phyloP scores from a whole-genome alignment of 2,329 filamentous ascomycete genomes.

The Neopestalotiopsis sp. region DNA sequence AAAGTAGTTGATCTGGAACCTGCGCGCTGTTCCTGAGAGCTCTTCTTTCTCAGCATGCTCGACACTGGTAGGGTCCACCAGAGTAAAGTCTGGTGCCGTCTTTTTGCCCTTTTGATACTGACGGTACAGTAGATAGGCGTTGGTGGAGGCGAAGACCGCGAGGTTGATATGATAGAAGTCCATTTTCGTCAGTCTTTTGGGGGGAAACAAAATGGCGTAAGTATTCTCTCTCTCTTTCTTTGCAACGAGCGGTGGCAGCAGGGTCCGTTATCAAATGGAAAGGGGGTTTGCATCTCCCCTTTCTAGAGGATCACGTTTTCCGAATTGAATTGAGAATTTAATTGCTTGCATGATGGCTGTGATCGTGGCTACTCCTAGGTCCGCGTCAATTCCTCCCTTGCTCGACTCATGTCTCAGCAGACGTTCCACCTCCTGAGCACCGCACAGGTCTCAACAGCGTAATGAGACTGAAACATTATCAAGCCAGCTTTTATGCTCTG shows the following conservation, averaged over 20 bases:
- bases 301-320: background rate
- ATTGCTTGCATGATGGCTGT: background rate
- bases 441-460: background rate
- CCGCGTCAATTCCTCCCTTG: background rate
- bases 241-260: background rate
- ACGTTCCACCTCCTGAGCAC: background rate
- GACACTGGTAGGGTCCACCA: slow-evolving; percentile 32
- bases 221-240: background rate
- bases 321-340: background rate
- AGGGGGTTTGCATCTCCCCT: background rate
- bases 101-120: slow-evolving; percentile 25
- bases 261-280: background rate
- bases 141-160: slow-evolving; percentile 27
- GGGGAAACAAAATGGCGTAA: background rate
- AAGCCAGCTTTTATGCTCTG: background rate
- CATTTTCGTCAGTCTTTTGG: slow-evolving; percentile 18
- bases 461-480: slow-evolving; percentile 5
- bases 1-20: slow-evolving; percentile 13
- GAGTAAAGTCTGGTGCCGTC: slow-evolving; percentile 24
- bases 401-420: slow-evolving; percentile 1
- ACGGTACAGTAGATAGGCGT: slow-evolving; percentile 29
- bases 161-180: slow-evolving; percentile 31
- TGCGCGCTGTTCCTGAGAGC: background rate
- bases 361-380: background rate
- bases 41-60: slow-evolving; percentile 10